Base-by-base conservation (phyloP, 139 green algal species). In the Diplosphaera chodatii region DNA sequence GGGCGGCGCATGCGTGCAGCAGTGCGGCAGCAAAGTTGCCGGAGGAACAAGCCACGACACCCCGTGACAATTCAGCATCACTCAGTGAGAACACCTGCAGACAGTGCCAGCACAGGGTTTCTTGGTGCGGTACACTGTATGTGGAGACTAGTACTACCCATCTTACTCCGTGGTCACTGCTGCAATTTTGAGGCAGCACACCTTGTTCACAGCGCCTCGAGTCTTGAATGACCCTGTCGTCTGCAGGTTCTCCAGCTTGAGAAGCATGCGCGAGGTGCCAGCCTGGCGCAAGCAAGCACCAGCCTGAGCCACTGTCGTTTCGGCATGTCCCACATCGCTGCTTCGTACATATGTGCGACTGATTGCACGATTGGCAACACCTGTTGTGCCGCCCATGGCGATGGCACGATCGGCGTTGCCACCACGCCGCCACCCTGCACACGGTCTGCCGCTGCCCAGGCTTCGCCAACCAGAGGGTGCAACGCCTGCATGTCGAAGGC, bases 1-100 rank as follows among this genome's bases (percentile, higher is more conserved):
- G 31, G 1, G 40, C 27, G 23, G 16, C 29, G 32, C 79, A 84
- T 13, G 86, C 85, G 32, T 84, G 41, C 63, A 91, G 32, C 13
- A 90, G 70, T 0, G 85, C 86, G 23, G 90, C 67, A 0, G 86
- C 85, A 70, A 91, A 86, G 72, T 91, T 91, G 48, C 85, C 86
- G 4, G 85, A 87, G 31, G 76, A 84, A 16, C 76, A 82, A 2
- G 84, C 81, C 8, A 85, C 63, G 18, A 91, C 25, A 6, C 82
- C 84, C 15, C 29, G 31, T 1, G 32, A 0, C 4, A 84, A 63
- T 31, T 83, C 29, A 10, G 79, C 41, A 15, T 48, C 27, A 1
- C 32, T 69, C 28, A 87, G 68, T 0, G 76, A 82, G 3, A 88
- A 10, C 22, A 90, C 48, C 80, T 85, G 77, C 25, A 13, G n/a